A percentile compares a stretch with the other conserved stretches of the same genome.
Conservation (phyloP, 306 rosid genomes). For the Gleditsia sinensis region DNA sequence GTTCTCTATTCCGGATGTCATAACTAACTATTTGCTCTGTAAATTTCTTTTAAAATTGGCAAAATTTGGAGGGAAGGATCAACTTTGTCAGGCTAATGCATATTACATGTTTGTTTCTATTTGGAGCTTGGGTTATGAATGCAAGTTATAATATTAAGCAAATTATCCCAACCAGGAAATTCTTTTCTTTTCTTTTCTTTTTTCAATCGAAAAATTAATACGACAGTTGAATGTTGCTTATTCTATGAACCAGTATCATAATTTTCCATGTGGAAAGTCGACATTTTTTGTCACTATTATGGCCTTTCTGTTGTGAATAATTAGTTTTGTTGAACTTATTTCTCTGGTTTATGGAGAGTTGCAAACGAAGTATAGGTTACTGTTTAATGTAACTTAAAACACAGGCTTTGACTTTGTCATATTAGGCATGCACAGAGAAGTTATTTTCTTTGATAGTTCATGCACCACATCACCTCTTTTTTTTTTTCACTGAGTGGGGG, state of each 20-base stretch:
- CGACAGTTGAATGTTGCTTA: neutral
- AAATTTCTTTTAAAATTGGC: neutral
- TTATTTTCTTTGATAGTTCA: neutral
- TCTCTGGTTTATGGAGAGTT: neutral
- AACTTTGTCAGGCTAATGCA: neutral
- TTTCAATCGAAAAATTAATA: neutral
- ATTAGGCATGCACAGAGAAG: neutral
- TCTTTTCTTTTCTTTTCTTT: neutral
- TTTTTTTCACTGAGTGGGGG: too few relatives aligned
- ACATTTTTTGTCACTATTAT: neutral
- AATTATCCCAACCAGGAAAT: neutral
- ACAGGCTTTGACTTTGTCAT: neutral
- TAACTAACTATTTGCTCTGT: neutral
- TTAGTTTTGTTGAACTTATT: neutral
- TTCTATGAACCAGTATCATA: neutral
- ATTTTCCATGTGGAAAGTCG: neutral
- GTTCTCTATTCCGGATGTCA: neutral
- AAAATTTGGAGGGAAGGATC: neutral
- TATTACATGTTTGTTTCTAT: conserved; percentile 23
- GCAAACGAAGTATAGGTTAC: neutral
- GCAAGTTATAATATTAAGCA: neutral
- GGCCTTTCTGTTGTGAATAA: neutral
- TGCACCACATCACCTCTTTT: too few relatives aligned
- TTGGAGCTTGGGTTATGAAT: neutral
- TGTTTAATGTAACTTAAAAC: neutral